Percentiles rank a stretch among this genome's conserved stretches.
phyloP scores from a whole-genome alignment of 345 rosid species.

The Laguncularia racemosa region DNA sequence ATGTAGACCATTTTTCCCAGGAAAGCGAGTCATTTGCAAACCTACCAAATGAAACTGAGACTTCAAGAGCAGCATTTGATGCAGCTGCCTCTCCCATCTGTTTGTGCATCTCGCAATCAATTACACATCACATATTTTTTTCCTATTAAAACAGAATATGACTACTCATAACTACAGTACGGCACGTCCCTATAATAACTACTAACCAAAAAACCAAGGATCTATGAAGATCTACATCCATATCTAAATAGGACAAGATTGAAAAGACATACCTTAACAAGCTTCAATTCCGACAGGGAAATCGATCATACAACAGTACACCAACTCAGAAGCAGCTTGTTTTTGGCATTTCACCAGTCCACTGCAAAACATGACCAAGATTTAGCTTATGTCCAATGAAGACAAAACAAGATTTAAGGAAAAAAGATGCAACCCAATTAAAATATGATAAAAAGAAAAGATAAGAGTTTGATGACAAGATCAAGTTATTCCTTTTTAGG shows the following conservation, averaged over 20 bases:
- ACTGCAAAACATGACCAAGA: conserved; percentile 9
- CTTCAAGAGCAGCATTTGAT: conserved; percentile 50
- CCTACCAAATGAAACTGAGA: conserved; percentile 88
- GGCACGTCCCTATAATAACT: not conserved
- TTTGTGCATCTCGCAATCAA: conserved; percentile 1
- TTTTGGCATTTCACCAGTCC: conserved; percentile 3
- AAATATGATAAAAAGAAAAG: not conserved
- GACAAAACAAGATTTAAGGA: not conserved
- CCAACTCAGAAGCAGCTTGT: conserved; percentile 2
- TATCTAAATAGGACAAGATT: no score
- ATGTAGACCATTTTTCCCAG: conserved; percentile 93
- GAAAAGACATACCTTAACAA: no score
- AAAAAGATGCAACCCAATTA: not conserved
- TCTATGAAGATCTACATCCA: no score
- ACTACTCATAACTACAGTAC: not conserved
- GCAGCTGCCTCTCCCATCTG: conserved; percentile 50
- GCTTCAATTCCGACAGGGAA: no score
- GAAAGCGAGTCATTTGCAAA: conserved; percentile 88
- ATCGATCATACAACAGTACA: not conserved
- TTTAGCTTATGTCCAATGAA: not conserved
- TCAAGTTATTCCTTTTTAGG: not conserved
- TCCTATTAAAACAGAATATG: not conserved
- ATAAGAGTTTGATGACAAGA: no score
- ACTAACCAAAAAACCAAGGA: no score
- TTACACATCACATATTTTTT: not conserved